Conservation (phyloP, 2,329 filamentous ascomycete genomes). For the Xylaria sp. region DNA sequence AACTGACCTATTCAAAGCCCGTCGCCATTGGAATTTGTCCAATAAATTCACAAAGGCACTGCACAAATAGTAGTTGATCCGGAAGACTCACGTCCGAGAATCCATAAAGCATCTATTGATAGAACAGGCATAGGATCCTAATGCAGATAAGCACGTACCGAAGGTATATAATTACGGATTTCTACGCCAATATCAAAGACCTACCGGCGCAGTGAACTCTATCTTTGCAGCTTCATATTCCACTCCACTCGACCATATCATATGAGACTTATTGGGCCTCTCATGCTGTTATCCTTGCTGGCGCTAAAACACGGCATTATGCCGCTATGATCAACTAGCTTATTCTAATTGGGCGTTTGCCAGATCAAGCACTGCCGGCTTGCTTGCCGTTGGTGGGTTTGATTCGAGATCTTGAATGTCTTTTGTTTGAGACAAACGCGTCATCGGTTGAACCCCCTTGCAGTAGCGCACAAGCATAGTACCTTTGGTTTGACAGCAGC, state of each 20-base stretch:
- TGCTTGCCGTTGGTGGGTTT: neutral
- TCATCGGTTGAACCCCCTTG: too few relatives aligned
- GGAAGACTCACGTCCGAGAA: neutral
- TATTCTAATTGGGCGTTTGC: neutral
- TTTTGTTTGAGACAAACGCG: neutral
- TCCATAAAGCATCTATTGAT: neutral
- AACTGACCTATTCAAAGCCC: neutral
- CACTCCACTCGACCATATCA: slow-evolving; percentile 8
- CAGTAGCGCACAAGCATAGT: neutral
- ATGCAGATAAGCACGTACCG: neutral
- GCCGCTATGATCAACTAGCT: neutral
- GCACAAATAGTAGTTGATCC: neutral
- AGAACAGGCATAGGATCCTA: neutral
- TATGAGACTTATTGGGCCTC: neutral
- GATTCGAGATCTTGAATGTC: neutral
- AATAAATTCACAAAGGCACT: slow-evolving; percentile 1
- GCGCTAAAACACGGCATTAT: slow-evolving; percentile 20
- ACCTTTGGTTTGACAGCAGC: neutral
- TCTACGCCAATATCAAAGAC: neutral
- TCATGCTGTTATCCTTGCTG: slow-evolving; percentile 13
- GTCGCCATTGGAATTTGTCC: neutral
- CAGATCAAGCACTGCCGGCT: neutral
- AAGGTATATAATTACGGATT: neutral
- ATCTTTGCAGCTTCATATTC: neutral
- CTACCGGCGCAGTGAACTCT: neutral